These are phyloP conservation scores for Theobroma grandiflorum DNA, from an alignment of 441 rosid species.

Conservation along the genomic window DNA sequence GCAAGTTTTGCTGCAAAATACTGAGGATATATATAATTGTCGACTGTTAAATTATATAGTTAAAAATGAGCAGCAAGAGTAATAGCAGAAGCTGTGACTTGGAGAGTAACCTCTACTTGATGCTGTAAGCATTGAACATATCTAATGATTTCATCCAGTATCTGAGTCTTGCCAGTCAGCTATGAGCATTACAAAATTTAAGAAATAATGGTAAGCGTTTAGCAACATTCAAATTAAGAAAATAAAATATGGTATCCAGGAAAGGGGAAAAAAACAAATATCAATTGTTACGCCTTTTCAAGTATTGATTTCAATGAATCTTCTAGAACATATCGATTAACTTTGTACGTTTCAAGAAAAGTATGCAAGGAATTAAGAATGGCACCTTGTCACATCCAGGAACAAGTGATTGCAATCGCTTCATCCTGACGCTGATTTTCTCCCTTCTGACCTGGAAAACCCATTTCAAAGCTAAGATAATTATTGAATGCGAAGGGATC, in stretches of 20 bases:
- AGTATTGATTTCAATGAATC: too few species aligned
- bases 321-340: too few species aligned
- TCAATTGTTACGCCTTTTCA: neutral
- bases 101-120: neutral
- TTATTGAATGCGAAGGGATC: neutral
- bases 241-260: neutral
- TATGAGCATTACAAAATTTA: neutral
- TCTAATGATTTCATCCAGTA: neutral
- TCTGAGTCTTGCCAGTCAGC: neutral
- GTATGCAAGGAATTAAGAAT: neutral
- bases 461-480: neutral
- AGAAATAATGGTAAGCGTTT: neutral
- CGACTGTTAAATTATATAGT: neutral
- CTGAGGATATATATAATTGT: neutral
- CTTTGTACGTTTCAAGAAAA: neutral
- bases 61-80: neutral
- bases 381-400: neutral
- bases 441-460: neutral
- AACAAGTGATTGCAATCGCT: neutral
- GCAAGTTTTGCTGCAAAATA: conserved; percentile 23
- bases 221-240: neutral
- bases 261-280: neutral
- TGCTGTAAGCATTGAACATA: neutral
- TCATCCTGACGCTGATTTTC: neutral
- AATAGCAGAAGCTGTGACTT: neutral